Evolutionary conservation across 225 moss, liverwort and hornwort genomes (phyloP), one percentile per base, ranked within the genome.

Genomic region (Climacium dendroides): DNA sequence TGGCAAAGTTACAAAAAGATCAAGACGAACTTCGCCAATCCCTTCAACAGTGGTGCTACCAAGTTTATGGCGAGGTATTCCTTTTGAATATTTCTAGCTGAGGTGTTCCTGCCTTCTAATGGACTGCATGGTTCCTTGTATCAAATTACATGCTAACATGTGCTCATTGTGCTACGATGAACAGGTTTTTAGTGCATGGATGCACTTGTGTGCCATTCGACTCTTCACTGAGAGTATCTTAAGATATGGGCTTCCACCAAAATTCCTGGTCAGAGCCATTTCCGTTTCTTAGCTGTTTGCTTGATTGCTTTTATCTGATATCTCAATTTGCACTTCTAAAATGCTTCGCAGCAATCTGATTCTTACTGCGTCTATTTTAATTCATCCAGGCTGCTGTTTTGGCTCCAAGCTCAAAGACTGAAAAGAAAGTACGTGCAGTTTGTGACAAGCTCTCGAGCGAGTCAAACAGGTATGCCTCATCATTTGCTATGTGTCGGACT

Each of bases 181-280:
- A 75, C 93, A 97, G 97, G 88, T 96, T 48, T 96, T 98, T 71
- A 96, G 96, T 93, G 89, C 97, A 63, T 98, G 97, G 97, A 98
- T 98, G 96, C 97, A 98, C 86, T 85, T 98, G 53, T 94, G 96
- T 90, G 97, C 97, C 70, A 92, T 98, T 90, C 94, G 97, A 86
- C 95, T 98, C 65, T 98, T 96, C 85, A 94, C 97, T 60, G 97
- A 98, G 90, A 98, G 97, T 89, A 96, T 98, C 80, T 92, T 98
- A 83, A 96, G 97, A 94, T 98, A 98, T 57, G 97, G 97, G 39
- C 96, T 98, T 48, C 97, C 97, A 59, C 97, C 97, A 53, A 95
- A 93, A 83, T 98, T 96, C 89, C 88, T 95, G 97, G 97, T 96
- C 79, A 89, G 94, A 76, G 29, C 80, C 65, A n/a, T 29, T 53